Evolutionary conservation across 1,284 basidiomycete species (phyloP).

Genomic region (Leccinum insigne): DNA sequence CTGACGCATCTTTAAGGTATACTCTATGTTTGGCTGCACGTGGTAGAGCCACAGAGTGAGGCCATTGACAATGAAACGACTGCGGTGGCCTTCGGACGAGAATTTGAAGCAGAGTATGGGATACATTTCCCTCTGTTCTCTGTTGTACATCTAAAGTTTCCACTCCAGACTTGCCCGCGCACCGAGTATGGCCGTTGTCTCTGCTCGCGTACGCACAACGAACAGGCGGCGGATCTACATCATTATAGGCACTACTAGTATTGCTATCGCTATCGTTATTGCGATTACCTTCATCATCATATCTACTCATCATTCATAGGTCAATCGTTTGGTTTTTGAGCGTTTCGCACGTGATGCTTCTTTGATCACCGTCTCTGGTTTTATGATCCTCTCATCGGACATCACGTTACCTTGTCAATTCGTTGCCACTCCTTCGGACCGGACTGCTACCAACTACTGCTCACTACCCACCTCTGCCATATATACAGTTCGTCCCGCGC

Average conservation of each 20-base stretch:
- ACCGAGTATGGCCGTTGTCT: no score
- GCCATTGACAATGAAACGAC: no score
- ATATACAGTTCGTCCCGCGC: no score
- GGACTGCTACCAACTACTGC: background rate
- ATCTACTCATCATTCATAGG: background rate
- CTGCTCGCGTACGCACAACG: background rate
- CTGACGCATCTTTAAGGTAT: no score
- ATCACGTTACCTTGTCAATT: background rate
- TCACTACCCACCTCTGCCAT: background rate
- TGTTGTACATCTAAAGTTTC: slow-evolving; percentile 12
- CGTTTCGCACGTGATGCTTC: background rate
- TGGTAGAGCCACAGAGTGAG: no score
- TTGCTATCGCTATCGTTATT: background rate
- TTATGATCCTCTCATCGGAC: background rate
- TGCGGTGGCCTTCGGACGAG: slow-evolving; percentile 76
- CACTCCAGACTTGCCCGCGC: slow-evolving; percentile 60
- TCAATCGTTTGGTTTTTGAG: background rate
- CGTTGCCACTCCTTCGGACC: background rate
- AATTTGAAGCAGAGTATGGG: slow-evolving; percentile 77
- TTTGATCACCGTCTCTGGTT: no score
- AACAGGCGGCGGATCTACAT: background rate
- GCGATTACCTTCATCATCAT: background rate
- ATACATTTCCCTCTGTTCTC: background rate
- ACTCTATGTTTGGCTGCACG: no score
- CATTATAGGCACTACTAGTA: background rate